Base-by-base conservation (phyloP, 108 stramenopile species). In the Fistulifera solaris region DNA sequence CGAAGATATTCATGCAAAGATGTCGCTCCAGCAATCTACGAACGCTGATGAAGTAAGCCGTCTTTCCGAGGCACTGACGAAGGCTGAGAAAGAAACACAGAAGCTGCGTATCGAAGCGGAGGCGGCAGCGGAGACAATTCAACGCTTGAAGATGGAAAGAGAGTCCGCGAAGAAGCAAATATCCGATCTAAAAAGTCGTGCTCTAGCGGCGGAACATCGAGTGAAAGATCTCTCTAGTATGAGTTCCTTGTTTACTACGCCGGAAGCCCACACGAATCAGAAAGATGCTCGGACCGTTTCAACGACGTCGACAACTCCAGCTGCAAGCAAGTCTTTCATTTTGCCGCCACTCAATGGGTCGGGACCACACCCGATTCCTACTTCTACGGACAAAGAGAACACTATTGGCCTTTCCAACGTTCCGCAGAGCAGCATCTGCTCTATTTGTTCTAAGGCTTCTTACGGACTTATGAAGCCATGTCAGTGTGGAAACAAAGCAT, bases 61-160 rank as follows among this genome's bases (percentile, higher is more conserved):
- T 45, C 66, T 68, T n/a, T 49, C 61, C 24, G 78, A 83, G 38
- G 57, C 70, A 1, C 53, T 80, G 13, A 38, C 38, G 14, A 38
- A 51, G n/a, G 66, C 65, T 0, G 82, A 83, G 48, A 66, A 60
- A 28, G 72, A 73, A 48, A 71, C 66, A 11, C 78, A 80, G 44
- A 66, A 53, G 27, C 67, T 70, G 53, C 62, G 74, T 38, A 66
- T 83, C 59, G 69, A 79, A 50, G 60, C 41, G 28, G 78, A 76
- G 39, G 62, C 76, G 24, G 48, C 42, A 15, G 65, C 74, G 19
- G 78, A 83, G 47, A 65, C 73, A 21, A 68, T 62, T n/a, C 38
- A 73, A 0, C 67, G 61, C 13, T 38, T 83, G 15, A 59, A 50
- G 11, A 49, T 72, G 53, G 76, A 78, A 19, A 77, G 73, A 52